Base-by-base conservation (phyloP, 108 stramenopile genomes). In the Stephanodiscus minutulus region DNA sequence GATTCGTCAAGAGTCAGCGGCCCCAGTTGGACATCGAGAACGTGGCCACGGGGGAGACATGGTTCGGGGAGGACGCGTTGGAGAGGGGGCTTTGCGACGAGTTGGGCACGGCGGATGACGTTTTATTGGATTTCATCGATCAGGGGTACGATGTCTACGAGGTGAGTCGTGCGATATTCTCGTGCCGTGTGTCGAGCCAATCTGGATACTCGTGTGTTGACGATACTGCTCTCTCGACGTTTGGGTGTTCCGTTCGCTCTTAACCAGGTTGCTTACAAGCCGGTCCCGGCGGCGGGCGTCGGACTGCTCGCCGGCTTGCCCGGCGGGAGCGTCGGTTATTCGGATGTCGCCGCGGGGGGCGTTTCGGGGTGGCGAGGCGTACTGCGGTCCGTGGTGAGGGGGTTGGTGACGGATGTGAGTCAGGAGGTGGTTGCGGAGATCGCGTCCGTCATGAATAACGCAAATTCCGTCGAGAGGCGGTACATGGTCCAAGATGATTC, bases 31-130 rank as follows among this genome's bases (percentile, higher is more conserved):
- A 96, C 68, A 94, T 98, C 52, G 93, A 96, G 4, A 55, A 75
- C 12, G 92, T 96, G 24, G 94, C 96, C 9, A 98, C 97, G 9
- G 97, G 97, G 1, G 97, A 98, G 59, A 94, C 93, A 5, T 98
- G 97, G 97, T 94, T 95, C 70, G 97, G 95, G 7, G 74, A 79
- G 22, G 91, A 90, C 36, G 97, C 97, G 0, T 70, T 96, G 43
- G 90, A 85, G 46, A 75, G 68, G 48, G 91, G 91, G 33, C 66
- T 98, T 18, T 93, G 92, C 60, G 97, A 98, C 71, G 96, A 95
- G 35, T 77, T 98, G 64, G 83, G 75, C 50, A 94, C 96, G 0
- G 85, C 81, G 1, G 97, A 98, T 67, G 93, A 94, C 47, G 70
- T 93, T 5, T 65, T 95, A 6, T 58, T 88, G 48, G 84, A 93